Conservation (phyloP, 805 yeast species). For the Komagataella kurtzmanii region DNA sequence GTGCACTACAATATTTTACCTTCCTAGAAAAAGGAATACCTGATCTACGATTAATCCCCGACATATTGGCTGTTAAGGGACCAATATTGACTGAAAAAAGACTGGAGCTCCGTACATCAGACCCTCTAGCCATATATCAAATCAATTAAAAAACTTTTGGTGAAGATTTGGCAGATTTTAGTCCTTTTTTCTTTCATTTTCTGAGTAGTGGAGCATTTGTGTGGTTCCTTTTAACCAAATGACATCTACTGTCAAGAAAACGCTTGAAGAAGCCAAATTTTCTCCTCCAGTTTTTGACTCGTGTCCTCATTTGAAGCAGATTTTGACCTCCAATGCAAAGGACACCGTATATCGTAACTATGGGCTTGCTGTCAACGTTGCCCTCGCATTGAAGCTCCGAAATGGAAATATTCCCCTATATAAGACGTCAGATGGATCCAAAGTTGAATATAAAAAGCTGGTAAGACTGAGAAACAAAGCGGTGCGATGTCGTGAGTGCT, state of each 20-base stretch:
- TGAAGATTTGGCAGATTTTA: background rate
- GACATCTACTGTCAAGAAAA: background rate
- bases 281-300: conserved; percentile 18
- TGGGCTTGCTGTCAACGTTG: conserved; percentile 34
- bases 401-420: conserved; percentile 8
- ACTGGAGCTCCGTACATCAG: background rate
- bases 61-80: background rate
- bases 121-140: background rate
- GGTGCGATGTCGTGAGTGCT: conserved; percentile 38
- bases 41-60: background rate
- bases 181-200: background rate
- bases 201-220: background rate
- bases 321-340: conserved; percentile 32
- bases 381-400: conserved; percentile 15
- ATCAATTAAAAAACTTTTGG: background rate
- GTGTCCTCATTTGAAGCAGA: conserved; percentile 35
- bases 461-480: conserved; percentile 27
- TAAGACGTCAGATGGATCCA: conserved; percentile 22
- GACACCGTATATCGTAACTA: conserved; percentile 37
- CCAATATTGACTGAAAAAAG: background rate
- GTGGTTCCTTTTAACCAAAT: background rate
- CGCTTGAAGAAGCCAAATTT: background rate
- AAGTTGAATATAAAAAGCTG: conserved; percentile 22
- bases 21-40: conserved; percentile 3
- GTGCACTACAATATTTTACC: background rate